A percentile compares a stretch with the other conserved stretches of the same genome.
These are phyloP conservation scores for Ceratorhiza oryzae-sativae DNA, from an alignment of 1,284 basidiomycete genomes.

Conservation along the genomic window DNA sequence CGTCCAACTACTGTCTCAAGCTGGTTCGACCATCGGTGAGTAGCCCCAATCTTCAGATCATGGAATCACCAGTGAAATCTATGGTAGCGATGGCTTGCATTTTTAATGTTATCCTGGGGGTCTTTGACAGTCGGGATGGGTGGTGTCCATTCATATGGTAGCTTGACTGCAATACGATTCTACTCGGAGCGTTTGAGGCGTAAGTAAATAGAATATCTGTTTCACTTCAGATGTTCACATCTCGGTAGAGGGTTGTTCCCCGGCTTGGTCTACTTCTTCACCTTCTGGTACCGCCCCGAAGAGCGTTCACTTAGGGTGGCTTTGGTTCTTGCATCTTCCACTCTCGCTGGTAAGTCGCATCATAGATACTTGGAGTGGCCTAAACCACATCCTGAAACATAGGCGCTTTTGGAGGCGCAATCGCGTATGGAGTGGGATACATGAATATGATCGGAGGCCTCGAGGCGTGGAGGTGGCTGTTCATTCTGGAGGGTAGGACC, in stretches of 20 bases:
- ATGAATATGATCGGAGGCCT: conserved; percentile 50
- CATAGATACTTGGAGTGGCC: neutral
- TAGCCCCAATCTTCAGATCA: neutral
- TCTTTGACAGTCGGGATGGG: conserved; percentile 18
- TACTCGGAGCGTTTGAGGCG: conserved; percentile 31
- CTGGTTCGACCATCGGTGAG: conserved; percentile 23
- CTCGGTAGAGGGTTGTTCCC: conserved; percentile 15
- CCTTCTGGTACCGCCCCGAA: conserved; percentile 54
- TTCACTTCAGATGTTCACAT: neutral
- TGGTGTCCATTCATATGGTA: conserved; percentile 20
- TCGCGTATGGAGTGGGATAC: conserved; percentile 53
- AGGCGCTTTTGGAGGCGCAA: conserved; percentile 57
- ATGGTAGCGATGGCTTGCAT: conserved; percentile 24
- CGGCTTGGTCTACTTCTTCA: conserved; percentile 46
- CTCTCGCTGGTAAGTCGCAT: conserved; percentile 16
- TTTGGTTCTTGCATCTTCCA: conserved; percentile 51
- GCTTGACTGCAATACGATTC: conserved; percentile 23
- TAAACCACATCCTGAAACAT: conserved; percentile 49
- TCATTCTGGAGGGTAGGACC: conserved; percentile 59
- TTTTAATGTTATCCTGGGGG: conserved; percentile 30
- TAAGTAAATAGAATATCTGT: neutral
- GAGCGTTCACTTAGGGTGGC: conserved; percentile 54
- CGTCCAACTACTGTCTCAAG: conserved; percentile 36
- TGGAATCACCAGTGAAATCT: neutral
- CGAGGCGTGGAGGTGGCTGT: conserved; percentile 55